These are phyloP conservation scores for barrel medic (Medicago truncatula) DNA, from an alignment of 306 rosid genomes.

Conservation along the genomic window MtrunA17r5.0-ANR NC_053045.1:60410501-60411000, in stretches of 20 bases:
- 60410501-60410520: too few relatives aligned
- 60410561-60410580: too few relatives aligned
- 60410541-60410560: too few relatives aligned
- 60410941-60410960: too few relatives aligned
- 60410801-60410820: not conserved
- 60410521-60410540: too few relatives aligned
- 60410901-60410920: not conserved
- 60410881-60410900: not conserved
- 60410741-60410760: not conserved
- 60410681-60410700: not conserved
- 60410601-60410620: not conserved
- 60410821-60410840: not conserved
- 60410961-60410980: too few relatives aligned
- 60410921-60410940: too few relatives aligned
- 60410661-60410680: not conserved
- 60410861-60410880: not conserved
- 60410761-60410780: constrained; percentile 3
- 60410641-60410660: constrained; percentile 9
- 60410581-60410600: too few relatives aligned
- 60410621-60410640: constrained; percentile 4
- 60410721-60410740: constrained; percentile 8
- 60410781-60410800: not conserved
- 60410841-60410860: not conserved
- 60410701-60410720: not conserved
- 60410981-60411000: too few relatives aligned